Conservation (phyloP, 495 filamentous ascomycete species). For the Aspergillus sclerotiicarbonarius region DNA sequence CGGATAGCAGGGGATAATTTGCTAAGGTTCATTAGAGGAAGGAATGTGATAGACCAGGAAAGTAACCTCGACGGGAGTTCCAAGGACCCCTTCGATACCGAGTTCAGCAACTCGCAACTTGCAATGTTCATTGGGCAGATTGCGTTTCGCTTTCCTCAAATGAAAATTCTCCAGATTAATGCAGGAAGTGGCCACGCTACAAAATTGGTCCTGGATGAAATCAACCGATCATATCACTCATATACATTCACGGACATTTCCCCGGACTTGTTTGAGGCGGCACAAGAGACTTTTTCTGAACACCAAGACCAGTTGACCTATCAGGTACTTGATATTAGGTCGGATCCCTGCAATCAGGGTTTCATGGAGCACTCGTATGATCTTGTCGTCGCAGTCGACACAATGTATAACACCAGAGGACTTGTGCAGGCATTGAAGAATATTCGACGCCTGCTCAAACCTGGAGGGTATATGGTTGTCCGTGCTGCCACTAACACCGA, state of each 20-base stretch:
- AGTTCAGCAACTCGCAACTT: background rate
- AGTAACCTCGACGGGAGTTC: too few species aligned
- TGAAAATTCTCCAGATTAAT: conserved; percentile 24
- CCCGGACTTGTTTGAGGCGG: conserved; percentile 32
- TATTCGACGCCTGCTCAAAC: conserved; percentile 17
- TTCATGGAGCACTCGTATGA: conserved; percentile 18
- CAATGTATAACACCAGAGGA: conserved; percentile 16
- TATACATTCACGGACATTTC: conserved; percentile 50
- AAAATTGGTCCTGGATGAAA: conserved; percentile 19
- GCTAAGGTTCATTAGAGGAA: background rate
- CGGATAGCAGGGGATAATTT: background rate
- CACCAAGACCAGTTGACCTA: conserved; percentile 24
- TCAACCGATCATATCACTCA: conserved; percentile 13
- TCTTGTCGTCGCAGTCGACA: conserved; percentile 19
- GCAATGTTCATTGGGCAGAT: conserved; percentile 20
- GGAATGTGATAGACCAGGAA: background rate
- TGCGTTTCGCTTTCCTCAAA: conserved; percentile 19
- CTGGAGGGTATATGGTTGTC: conserved; percentile 21
- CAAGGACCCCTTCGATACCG: background rate
- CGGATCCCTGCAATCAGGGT: conserved; percentile 15
- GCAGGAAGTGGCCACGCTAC: conserved; percentile 42
- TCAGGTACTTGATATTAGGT: conserved; percentile 28
- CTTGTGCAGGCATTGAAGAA: conserved; percentile 16
- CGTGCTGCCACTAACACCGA: conserved; percentile 4
- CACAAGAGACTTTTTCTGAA: conserved; percentile 17